Conservation (phyloP, 495 filamentous ascomycete genomes). For the Penicillium ochrochloron region DNA sequence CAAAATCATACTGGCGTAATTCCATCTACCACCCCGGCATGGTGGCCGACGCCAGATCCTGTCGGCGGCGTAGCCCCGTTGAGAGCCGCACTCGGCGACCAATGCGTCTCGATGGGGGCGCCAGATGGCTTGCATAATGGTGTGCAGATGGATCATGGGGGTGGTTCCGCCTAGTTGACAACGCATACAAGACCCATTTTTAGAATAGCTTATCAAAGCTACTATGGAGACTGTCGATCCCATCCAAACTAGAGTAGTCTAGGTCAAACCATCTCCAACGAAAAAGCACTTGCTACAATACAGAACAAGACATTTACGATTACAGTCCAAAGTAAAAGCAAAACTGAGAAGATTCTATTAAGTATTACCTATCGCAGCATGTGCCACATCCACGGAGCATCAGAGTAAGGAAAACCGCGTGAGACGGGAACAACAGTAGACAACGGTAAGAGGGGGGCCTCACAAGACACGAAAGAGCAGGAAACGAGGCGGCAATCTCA, state of each 20-base stretch:
- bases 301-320: no score
- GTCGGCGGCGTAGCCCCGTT: not conserved
- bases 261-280: no score
- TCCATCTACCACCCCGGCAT: not conserved
- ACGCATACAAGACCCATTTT: conserved; percentile 1
- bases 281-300: no score
- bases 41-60: not conserved
- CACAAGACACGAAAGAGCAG: conserved; percentile 9
- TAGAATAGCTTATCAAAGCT: not conserved
- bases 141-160: conserved; percentile 6
- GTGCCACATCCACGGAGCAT: conserved; percentile 28
- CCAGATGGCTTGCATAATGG: conserved; percentile 19
- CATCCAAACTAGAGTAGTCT: not conserved
- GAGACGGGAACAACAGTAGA: conserved; percentile 32
- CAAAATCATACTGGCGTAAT: not conserved
- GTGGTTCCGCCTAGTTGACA: not conserved
- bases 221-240: not conserved
- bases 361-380: conserved; percentile 41
- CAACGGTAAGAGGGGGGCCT: conserved; percentile 24
- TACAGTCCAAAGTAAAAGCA: conserved; percentile 17
- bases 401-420: conserved; percentile 23
- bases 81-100: conserved; percentile 6
- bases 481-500: conserved; percentile 16
- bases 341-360: conserved; percentile 41
- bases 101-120: conserved; percentile 16